Percentiles rank a stretch among this genome's conserved stretches.
Evolutionary conservation across 2,329 filamentous ascomycete genomes (phyloP).

Genomic region (Xylaria polymorpha): DNA sequence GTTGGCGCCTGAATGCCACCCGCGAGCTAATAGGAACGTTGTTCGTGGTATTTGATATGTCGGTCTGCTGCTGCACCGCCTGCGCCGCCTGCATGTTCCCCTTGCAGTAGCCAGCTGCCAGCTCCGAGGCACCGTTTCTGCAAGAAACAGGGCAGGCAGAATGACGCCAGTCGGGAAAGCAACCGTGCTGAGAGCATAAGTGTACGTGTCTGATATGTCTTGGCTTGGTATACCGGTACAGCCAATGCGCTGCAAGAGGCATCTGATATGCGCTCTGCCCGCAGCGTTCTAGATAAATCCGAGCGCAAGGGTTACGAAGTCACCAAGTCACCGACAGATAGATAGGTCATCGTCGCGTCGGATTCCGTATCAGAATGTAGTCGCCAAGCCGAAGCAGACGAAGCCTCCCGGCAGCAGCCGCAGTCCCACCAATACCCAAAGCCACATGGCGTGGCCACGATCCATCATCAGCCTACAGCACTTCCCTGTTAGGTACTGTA

Average conservation of each 20-base stretch:
- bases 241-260: neutral
- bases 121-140: neutral
- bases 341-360: constrained; percentile 17
- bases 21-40: constrained; percentile 6
- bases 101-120: constrained; percentile 26
- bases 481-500: neutral
- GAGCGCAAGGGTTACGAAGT: constrained; percentile 1
- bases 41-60: constrained; percentile 13
- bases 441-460: constrained; percentile 37
- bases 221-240: neutral
- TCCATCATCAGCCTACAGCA: constrained; percentile 19
- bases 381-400: constrained; percentile 30
- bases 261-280: neutral
- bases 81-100: constrained; percentile 26
- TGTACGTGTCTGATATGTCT: constrained; percentile 3
- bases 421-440: constrained; percentile 32
- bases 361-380: constrained; percentile 24
- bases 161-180: constrained; percentile 16
- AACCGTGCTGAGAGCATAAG: constrained; percentile 11
- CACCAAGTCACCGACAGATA: neutral
- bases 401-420: constrained; percentile 36
- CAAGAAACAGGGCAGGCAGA: neutral
- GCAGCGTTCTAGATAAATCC: neutral
- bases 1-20: constrained; percentile 17
- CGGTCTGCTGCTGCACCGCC: constrained; percentile 20